A percentile compares a stretch with the other conserved stretches of the same genome.
These are phyloP conservation scores for Cupressus sempervirens DNA, from an alignment of 75 land plant genomes.

Conservation along the genomic window DNA sequence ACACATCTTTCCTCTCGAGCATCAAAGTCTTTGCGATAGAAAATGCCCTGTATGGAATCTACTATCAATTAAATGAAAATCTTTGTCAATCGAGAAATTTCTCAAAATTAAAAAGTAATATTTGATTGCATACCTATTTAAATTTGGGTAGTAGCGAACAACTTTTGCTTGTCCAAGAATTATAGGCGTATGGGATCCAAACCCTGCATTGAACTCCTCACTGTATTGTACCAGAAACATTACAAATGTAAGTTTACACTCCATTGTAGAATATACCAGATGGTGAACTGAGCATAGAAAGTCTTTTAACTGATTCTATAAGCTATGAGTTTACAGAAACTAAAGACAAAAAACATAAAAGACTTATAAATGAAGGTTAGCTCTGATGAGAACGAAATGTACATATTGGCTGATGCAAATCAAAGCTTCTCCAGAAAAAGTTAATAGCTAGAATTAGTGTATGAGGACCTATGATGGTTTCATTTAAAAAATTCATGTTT, in stretches of 20 bases:
- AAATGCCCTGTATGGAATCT: slow-evolving; percentile 46
- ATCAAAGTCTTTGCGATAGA: slow-evolving; percentile 56
- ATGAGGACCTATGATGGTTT: not conserved
- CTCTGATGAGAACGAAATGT: not conserved
- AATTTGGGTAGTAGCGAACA: slow-evolving; percentile 83
- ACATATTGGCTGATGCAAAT: not conserved
- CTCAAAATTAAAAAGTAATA: not conserved
- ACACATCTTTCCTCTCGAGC: slow-evolving; percentile 36
- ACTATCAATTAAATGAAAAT: slow-evolving; percentile 1
- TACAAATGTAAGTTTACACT: not conserved
- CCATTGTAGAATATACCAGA: not conserved
- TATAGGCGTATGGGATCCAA: slow-evolving; percentile 94
- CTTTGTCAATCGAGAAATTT: not conserved
- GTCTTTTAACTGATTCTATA: not conserved
- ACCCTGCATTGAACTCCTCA: slow-evolving; percentile 88
- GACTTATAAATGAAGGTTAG: not conserved
- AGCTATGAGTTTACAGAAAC: not conserved
- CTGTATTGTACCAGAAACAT: slow-evolving; percentile 27
- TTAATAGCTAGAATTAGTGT: not conserved
- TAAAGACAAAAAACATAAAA: not conserved
- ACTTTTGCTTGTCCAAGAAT: slow-evolving; percentile 89
- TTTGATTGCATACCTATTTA: slow-evolving; percentile 48
- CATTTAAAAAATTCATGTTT: not conserved
- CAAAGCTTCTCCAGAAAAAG: not conserved
- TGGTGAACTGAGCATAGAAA: not conserved